Conservation (phyloP, 78 protist genomes). For the Dictyostelium capitatum region DNA sequence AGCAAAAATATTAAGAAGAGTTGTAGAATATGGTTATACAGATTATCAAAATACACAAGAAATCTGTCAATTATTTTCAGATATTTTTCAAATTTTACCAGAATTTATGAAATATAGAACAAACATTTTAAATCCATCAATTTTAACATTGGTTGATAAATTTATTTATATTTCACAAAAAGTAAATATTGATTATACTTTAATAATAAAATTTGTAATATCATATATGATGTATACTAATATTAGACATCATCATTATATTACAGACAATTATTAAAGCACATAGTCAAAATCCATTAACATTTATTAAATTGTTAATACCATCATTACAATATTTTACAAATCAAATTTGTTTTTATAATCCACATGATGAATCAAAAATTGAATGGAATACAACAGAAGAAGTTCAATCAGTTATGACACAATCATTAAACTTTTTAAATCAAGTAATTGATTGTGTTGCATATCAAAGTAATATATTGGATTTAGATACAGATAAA, state of each 20-base stretch:
- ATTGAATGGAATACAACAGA: background rate
- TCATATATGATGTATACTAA: too few relatives aligned
- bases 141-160: slow-evolving; percentile 3
- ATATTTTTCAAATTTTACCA: background rate
- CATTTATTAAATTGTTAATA: slow-evolving; percentile 43
- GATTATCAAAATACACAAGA: slow-evolving; percentile 36
- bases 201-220: background rate
- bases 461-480: slow-evolving; percentile 22
- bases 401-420: background rate
- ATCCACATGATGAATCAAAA: slow-evolving; percentile 27
- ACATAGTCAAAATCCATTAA: slow-evolving; percentile 42
- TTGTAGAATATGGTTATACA: slow-evolving; percentile 54
- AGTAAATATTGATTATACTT: background rate
- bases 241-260: background rate
- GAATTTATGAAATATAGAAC: slow-evolving; percentile 21
- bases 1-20: slow-evolving; percentile 41
- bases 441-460: slow-evolving; percentile 35
- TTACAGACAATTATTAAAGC: slow-evolving; percentile 27
- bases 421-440: slow-evolving; percentile 27
- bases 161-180: slow-evolving; percentile 19
- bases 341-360: slow-evolving; percentile 15
- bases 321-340: slow-evolving; percentile 28
- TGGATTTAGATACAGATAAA: slow-evolving; percentile 45
- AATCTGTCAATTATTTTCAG: slow-evolving; percentile 16
- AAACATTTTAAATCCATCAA: background rate